Percentiles rank a stretch among this genome's conserved stretches.
Conservation (phyloP, 371 early-diverging fungal genomes). For the Dinochytrium kinnereticum region DNA sequence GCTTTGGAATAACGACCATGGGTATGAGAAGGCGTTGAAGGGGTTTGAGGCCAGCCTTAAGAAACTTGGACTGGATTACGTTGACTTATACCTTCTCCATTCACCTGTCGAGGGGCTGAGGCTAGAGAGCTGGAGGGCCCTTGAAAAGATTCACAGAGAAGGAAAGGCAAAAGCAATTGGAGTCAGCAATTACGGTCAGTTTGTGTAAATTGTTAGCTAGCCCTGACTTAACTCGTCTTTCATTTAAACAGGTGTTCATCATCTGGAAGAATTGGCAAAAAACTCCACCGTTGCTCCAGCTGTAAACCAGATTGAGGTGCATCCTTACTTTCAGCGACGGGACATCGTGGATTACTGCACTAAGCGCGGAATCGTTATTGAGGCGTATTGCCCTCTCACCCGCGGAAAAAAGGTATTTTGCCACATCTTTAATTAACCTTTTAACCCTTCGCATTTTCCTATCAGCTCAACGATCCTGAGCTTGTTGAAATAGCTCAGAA, state of each 20-base stretch:
- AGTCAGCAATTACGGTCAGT: conserved; percentile 4
- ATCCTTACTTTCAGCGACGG: conserved; percentile 56
- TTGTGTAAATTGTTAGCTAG: no score
- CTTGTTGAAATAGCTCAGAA: conserved; percentile 55
- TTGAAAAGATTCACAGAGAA: conserved; percentile 5
- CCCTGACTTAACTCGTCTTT: neutral
- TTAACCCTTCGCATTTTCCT: neutral
- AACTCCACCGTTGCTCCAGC: conserved; percentile 77
- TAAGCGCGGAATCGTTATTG: conserved; percentile 54
- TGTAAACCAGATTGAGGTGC: conserved; percentile 79
- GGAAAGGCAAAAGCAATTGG: conserved; percentile 15
- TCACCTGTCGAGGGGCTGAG: conserved; percentile 49
- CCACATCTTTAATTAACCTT: neutral
- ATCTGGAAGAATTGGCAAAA: conserved; percentile 71
- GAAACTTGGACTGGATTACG: conserved; percentile 27
- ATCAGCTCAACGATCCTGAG: conserved; percentile 38
- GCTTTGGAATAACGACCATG: conserved; percentile 55
- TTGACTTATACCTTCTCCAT: conserved; percentile 39
- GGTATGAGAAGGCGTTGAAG: conserved; percentile 46
- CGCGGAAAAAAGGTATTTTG: conserved; percentile 54
- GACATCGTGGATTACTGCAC: conserved; percentile 59
- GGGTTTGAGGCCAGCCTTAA: conserved; percentile 40
- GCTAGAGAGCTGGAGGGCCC: conserved; percentile 28
- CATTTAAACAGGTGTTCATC: conserved; percentile 19
- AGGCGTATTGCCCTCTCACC: conserved; percentile 65